phyloP scores from a whole-genome alignment of 1,139 yeast genomes.

The Yamadazyma pseudoaaseri region DNA sequence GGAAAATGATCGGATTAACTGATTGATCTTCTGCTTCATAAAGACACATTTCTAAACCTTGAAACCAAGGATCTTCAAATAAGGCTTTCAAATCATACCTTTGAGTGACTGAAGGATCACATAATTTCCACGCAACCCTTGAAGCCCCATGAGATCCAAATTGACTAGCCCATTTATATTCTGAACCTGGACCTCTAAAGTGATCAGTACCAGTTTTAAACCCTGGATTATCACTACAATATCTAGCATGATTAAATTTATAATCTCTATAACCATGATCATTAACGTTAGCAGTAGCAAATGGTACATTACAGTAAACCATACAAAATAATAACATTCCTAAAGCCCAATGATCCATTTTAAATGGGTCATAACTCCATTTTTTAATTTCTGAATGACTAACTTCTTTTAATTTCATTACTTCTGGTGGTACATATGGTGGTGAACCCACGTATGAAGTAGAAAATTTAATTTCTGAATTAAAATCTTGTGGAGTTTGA shows the following conservation, averaged over 20 bases:
- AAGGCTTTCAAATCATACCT: constrained; percentile 56
- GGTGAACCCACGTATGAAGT: constrained; percentile 70
- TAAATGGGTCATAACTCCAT: constrained; percentile 61
- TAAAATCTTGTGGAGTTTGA: constrained; percentile 51
- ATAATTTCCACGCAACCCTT: constrained; percentile 72
- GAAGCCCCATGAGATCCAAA: constrained; percentile 61
- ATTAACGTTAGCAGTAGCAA: constrained; percentile 46
- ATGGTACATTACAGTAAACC: constrained; percentile 61
- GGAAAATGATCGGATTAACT: constrained; percentile 37
- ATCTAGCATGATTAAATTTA: constrained; percentile 51
- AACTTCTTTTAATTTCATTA: constrained; percentile 50
- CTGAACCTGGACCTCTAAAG: constrained; percentile 62
- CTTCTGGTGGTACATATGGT: constrained; percentile 80
- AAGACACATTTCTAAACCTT: constrained; percentile 56
- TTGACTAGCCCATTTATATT: constrained; percentile 61
- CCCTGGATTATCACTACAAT: constrained; percentile 46
- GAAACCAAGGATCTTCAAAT: constrained; percentile 67
- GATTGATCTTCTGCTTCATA: constrained; percentile 52
- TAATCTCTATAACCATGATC: constrained; percentile 63
- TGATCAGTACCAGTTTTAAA: constrained; percentile 50
- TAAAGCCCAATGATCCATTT: constrained; percentile 72
- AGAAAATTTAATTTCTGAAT: constrained; percentile 44
- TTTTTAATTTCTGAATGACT: constrained; percentile 35
- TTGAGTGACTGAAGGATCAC: constrained; percentile 57
- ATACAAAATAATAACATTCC: constrained; percentile 66